Conservation (phyloP, 148 eudicot species). For the Fallopia convolvulus region DNA sequence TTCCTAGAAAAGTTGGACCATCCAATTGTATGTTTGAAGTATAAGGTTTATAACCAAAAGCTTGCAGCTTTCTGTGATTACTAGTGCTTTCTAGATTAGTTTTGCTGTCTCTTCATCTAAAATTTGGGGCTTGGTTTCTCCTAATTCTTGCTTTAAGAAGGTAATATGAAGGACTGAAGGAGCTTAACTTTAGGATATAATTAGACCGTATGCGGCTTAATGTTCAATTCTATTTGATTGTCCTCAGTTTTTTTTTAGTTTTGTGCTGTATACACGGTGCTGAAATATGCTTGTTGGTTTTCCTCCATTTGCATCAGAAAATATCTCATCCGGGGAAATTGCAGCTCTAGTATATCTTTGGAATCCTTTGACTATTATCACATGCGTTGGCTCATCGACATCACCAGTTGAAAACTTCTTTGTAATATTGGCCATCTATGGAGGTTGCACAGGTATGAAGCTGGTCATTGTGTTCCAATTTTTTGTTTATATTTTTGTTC, state of each 20-base stretch:
- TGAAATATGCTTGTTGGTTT: not conserved
- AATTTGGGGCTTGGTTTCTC: not conserved
- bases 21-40: not conserved
- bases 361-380: constrained; percentile 87
- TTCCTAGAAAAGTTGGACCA: not conserved
- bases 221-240: not conserved
- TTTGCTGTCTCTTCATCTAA: not conserved
- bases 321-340: constrained; percentile 64
- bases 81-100: not conserved
- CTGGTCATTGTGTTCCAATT: not conserved
- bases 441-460: constrained; percentile 77
- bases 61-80: not conserved
- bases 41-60: not conserved
- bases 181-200: not conserved
- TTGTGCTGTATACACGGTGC: not conserved
- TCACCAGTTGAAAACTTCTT: constrained; percentile 79
- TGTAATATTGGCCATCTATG: constrained; percentile 69
- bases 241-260: not conserved
- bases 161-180: not conserved
- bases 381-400: constrained; percentile 79
- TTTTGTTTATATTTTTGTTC: not conserved
- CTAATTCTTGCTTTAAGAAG: not conserved
- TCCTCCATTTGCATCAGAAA: constrained; percentile 30
- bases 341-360: constrained; percentile 88
- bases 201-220: not conserved